Base-by-base conservation (phyloP, 2,329 filamentous ascomycete genomes). In the Cladosporium oxysporum region DNA sequence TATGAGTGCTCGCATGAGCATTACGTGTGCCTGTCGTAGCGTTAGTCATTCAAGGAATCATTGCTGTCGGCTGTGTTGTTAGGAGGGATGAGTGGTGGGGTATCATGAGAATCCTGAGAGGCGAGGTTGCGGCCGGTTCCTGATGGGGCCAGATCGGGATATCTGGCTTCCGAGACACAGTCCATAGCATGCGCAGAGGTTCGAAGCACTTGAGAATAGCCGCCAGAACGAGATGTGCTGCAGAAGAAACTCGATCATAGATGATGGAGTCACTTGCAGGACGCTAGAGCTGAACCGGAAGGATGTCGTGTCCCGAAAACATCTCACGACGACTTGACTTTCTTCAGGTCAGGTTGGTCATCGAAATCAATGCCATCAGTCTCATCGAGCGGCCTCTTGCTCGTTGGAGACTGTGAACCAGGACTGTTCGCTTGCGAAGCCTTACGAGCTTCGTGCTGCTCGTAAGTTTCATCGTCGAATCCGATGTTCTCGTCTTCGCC, bases 341-440 rank as follows among this genome's bases (percentile, higher is more conserved):
- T 72, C 64, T 74, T 75, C 49, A 66, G 47, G 35, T 72, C 70
- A 47, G 72, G 72, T 62, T 74, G 67, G 1, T 70, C 72, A 37
- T 68, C 66, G 44, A 71, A 53, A 28, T 69, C 68, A 55, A 70
- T 66, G 29, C 70, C 71, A 31, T 67, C 69, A 63, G 69, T 63
- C 66, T 76, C 71, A 21, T 74, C 73, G 58, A 74, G 71, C 10
- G 74, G 71, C 21, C 75, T 73, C 71, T 77, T 77, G 61, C 72
- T 72, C 52, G 68, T 68, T 28, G 72, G 73, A 21, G 73, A 74
- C 33, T 35, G 61, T 5, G 66, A 55, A 18, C 47, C 58, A n/a
- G 69, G 68, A 12, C 63, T 64, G 26, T 64, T 65, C 12, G 64
- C 64, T 29, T 62, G 33, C 18, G 67, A 70, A 55, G 58, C 66